Evolutionary conservation across 805 yeast genomes (phyloP).

Genomic region (Cyberlindnera veronae): DNA sequence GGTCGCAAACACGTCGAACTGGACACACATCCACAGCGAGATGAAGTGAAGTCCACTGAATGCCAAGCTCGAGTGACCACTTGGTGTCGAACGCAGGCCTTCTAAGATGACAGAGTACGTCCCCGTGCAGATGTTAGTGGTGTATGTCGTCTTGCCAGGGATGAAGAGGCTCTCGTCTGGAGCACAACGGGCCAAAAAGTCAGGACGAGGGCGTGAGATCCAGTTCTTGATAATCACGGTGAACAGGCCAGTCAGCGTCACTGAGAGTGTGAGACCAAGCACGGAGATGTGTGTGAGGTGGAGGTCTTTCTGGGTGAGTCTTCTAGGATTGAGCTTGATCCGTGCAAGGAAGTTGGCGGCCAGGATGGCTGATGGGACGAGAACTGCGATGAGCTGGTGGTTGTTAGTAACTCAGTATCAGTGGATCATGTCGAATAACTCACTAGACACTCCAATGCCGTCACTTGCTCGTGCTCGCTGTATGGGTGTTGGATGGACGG

Average conservation of each 20-base stretch:
- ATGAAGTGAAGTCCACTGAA: conserved; percentile 63
- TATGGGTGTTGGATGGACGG: conserved; percentile 32
- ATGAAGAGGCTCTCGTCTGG: conserved; percentile 46
- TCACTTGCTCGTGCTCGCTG: conserved; percentile 9
- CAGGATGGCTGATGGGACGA: conserved; percentile 6
- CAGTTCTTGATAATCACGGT: conserved; percentile 58
- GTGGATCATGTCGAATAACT: too few relatives aligned
- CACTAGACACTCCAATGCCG: conserved; percentile 9
- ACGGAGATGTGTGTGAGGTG: conserved; percentile 14
- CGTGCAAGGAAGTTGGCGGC: conserved; percentile 1
- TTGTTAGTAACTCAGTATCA: conserved; percentile 1
- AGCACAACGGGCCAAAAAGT: conserved; percentile 77
- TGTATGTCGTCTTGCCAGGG: conserved; percentile 16
- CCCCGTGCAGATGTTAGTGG: conserved; percentile 54
- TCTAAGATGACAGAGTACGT: conserved; percentile 45
- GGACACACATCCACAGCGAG: conserved; percentile 51
- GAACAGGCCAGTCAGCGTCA: conserved; percentile 15
- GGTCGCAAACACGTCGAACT: conserved; percentile 27
- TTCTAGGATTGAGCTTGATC: conserved; percentile 7
- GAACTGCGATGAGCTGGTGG: conserved; percentile 2
- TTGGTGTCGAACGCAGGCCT: conserved; percentile 78
- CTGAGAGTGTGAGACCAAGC: conserved; percentile 11
- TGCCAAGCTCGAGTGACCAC: conserved; percentile 71
- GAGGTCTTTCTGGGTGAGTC: conserved; percentile 10
- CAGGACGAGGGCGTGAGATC: conserved; percentile 90